These are phyloP conservation scores for Leccinellum luteum DNA, from an alignment of 768 basidiomycete genomes.

Conservation along the genomic window DNA sequence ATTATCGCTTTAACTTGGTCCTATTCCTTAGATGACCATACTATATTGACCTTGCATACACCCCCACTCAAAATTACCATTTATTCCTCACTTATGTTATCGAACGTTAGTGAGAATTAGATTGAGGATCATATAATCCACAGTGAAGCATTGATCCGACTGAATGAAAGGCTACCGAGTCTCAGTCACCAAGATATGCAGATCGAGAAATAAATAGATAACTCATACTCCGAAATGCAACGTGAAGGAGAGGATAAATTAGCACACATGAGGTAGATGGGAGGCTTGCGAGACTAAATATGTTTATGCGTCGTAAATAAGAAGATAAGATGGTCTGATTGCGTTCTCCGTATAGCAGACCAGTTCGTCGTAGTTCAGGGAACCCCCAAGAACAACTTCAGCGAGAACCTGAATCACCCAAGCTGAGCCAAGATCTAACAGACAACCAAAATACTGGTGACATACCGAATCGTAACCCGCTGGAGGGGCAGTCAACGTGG, in stretches of 20 bases:
- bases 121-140: neutral
- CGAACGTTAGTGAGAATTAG: neutral
- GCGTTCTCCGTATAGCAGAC: constrained; percentile 72
- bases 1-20: constrained; percentile 25
- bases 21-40: constrained; percentile 37
- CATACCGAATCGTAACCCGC: constrained; percentile 65
- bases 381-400: constrained; percentile 54
- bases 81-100: constrained; percentile 1
- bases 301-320: constrained; percentile 55
- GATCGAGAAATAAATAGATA: constrained; percentile 13
- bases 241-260: constrained; percentile 1
- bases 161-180: neutral
- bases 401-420: constrained; percentile 52
- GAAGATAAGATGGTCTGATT: constrained; percentile 67
- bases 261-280: neutral
- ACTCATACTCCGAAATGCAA: neutral
- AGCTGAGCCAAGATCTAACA: neutral
- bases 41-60: constrained; percentile 22
- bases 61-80: constrained; percentile 31
- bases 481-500: constrained; percentile 54
- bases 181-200: neutral
- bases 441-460: constrained; percentile 3
- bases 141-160: neutral
- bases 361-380: constrained; percentile 68
- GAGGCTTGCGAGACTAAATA: neutral